Conservation (phyloP, 2,329 filamentous ascomycete genomes). For the Penicillium palitans region DNA sequence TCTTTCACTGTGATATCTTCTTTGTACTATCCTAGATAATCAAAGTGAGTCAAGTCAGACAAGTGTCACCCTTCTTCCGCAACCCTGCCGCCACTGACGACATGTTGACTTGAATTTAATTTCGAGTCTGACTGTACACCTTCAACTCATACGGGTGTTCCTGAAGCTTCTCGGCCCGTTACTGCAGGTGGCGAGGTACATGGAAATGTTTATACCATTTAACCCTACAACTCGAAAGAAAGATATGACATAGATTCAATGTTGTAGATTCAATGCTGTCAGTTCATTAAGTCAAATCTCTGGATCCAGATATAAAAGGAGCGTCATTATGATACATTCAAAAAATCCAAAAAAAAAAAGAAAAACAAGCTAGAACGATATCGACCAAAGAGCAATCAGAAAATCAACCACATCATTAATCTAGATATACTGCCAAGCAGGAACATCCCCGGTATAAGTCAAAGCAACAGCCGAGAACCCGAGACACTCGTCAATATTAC, state of each 20-base stretch:
- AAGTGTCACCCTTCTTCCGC: background rate
- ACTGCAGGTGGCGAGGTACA: background rate
- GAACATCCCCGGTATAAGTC: slow-evolving; percentile 27
- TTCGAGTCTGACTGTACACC: background rate
- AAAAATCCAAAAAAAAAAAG: background rate
- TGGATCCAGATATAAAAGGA: background rate
- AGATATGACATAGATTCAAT: background rate
- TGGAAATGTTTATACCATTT: background rate
- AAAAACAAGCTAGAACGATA: background rate
- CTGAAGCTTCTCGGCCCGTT: background rate
- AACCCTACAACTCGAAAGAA: background rate
- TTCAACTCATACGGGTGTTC: background rate
- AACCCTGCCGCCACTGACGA: background rate
- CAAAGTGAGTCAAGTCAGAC: background rate
- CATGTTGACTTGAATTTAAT: background rate
- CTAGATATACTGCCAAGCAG: slow-evolving; percentile 47
- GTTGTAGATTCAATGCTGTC: background rate
- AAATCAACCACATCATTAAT: background rate
- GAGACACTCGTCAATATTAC: slow-evolving; percentile 41
- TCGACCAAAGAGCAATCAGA: background rate
- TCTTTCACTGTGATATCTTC: background rate
- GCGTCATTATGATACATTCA: background rate
- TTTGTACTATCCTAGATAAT: background rate
- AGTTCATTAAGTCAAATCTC: background rate
- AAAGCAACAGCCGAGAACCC: slow-evolving; percentile 42